Evolutionary conservation across 257 asterid genomes (phyloP), one percentile per base, ranked within the genome.

Genomic region (Solanum phureja): DNA sequence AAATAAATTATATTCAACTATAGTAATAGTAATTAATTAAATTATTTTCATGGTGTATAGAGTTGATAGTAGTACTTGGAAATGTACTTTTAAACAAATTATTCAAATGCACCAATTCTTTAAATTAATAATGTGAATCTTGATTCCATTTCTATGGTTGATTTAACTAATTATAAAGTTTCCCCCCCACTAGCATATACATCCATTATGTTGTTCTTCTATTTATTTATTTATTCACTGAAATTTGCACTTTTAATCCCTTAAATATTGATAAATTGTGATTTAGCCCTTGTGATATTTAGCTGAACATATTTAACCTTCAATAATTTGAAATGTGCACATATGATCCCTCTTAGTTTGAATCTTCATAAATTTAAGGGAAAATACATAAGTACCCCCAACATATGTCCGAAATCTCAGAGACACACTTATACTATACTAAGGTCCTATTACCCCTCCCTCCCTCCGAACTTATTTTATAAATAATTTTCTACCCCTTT

Each of bases 151-250:
- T 56, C 44, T 68, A 86, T 18, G 71, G 73, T 69, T 86, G 66
- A 69, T 24, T 38, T 19, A 73, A 85, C 52, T 35, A 74, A 64
- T 24, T 56, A 21, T 74, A 38, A 85, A 66, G 49, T 24, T 42
- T 46, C 19, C 24, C 7, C 19, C 19, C 33, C 16, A 52, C n/a
- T 23, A 56, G 91, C 92, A 89, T 84, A 89, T 90, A 85, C 90
- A 84, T 29, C 91, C 91, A 86, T 90, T 85, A 75, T 24, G n/a
- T 64, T 40, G 14, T 24, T 66, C 5, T 85, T 68, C 33, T 85
- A 7, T 23, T 23, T 4, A 21, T 60, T 58, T 21, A 12, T 23
- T 23, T 4, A 21, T 60, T 58, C 8, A 12, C 2, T 1, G 5
- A 9, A 19, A 33, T 33, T 73, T 73, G 46, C 81, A 34, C 27